Evolutionary conservation across 2,329 filamentous ascomycete species (phyloP).

Genomic region (Neocucurbitaria cava): DNA sequence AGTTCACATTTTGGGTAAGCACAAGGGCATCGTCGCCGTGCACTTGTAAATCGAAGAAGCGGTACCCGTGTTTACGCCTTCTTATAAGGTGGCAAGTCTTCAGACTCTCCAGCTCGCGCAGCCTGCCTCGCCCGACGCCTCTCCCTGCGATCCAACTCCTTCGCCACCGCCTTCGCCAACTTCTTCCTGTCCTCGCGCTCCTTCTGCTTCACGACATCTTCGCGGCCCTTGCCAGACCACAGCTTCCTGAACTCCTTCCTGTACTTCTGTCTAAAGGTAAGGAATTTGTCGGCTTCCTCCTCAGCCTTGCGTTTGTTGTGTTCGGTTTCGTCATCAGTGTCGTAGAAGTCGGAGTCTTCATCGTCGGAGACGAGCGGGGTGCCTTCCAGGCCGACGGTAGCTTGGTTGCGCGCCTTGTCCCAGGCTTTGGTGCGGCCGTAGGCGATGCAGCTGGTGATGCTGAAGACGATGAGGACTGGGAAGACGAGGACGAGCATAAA

Average conservation of each 20-base stretch:
- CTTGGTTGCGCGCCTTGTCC: slow-evolving; percentile 38
- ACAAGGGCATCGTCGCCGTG: too few relatives aligned
- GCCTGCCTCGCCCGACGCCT: slow-evolving; percentile 32
- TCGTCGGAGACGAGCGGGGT: slow-evolving; percentile 20
- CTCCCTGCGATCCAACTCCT: slow-evolving; percentile 36
- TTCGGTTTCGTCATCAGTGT: slow-evolving; percentile 42
- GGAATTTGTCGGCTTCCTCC: slow-evolving; percentile 31
- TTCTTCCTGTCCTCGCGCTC: slow-evolving; percentile 42
- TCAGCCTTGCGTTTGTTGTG: slow-evolving; percentile 38
- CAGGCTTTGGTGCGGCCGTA: slow-evolving; percentile 41
- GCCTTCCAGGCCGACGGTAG: slow-evolving; percentile 29
- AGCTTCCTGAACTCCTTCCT: slow-evolving; percentile 38
- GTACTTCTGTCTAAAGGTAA: slow-evolving; percentile 41
- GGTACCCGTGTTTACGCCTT: slow-evolving; percentile 18
- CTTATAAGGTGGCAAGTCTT: slow-evolving; percentile 33
- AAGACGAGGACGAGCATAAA: slow-evolving; percentile 34
- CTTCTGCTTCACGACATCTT: slow-evolving; percentile 34
- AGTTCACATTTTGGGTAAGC: too few relatives aligned
- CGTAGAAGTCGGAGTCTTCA: slow-evolving; percentile 34
- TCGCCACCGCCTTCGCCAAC: slow-evolving; percentile 41
- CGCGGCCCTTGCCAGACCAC: slow-evolving; percentile 39
- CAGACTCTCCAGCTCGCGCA: slow-evolving; percentile 20
- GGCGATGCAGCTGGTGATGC: too few relatives aligned
- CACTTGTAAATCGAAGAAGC: background rate
- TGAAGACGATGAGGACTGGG: slow-evolving; percentile 29